phyloP scores from a whole-genome alignment of 495 filamentous ascomycete genomes.

The Daldinia childiae region DNA sequence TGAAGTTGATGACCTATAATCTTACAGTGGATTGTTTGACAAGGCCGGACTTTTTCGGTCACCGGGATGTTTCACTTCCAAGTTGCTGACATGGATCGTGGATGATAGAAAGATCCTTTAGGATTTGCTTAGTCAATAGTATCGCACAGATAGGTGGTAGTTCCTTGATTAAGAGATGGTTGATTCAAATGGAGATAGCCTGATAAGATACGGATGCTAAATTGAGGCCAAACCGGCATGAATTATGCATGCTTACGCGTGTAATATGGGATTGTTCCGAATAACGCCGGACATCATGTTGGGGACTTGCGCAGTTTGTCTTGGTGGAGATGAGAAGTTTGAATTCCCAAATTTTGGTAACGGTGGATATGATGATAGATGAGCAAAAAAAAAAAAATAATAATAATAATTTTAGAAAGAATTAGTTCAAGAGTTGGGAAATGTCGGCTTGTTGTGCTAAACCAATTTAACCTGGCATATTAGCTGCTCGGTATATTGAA shows the following conservation, averaged over 20 bases:
- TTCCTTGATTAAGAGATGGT: conserved; percentile 5
- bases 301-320: conserved; percentile 39
- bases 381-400: background rate
- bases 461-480: background rate
- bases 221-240: conserved; percentile 21
- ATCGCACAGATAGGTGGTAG: conserved; percentile 23
- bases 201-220: conserved; percentile 28
- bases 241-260: conserved; percentile 40
- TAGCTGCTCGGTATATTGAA: conserved; percentile 4
- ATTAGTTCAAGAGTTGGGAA: background rate
- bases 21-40: conserved; percentile 17
- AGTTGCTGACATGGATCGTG: conserved; percentile 31
- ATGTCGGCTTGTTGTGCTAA: background rate
- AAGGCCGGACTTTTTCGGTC: conserved; percentile 4
- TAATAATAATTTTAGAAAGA: background rate
- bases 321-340: conserved; percentile 15
- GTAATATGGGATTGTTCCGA: conserved; percentile 20
- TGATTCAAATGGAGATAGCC: background rate
- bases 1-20: conserved; percentile 16
- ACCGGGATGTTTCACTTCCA: conserved; percentile 6
- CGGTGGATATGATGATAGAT: conserved; percentile 1
- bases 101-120: conserved; percentile 30
- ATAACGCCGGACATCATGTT: conserved; percentile 40
- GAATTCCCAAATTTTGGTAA: background rate
- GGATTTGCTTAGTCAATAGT: conserved; percentile 26